A percentile compares a stretch with the other conserved stretches of the same genome.
Conservation (phyloP, 345 rosid species). For the Melaleuca quinquenervia region DNA sequence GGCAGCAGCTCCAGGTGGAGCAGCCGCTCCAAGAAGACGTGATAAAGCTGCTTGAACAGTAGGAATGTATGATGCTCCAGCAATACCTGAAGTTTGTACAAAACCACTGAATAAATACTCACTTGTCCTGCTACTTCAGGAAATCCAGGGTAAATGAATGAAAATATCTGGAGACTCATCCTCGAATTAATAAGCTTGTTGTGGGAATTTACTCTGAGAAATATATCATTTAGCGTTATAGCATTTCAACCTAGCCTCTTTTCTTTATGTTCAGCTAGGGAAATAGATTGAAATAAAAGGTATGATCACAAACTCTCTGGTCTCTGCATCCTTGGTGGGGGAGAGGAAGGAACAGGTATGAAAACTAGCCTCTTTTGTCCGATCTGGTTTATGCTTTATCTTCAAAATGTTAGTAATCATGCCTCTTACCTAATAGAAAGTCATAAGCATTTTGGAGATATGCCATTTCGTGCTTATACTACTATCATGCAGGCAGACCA, state of each 20-base stretch:
- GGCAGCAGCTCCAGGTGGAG: constrained; percentile 73
- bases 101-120: neutral
- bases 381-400: neutral
- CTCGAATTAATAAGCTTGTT: neutral
- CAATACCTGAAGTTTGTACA: constrained; percentile 37
- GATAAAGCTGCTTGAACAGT: constrained; percentile 84
- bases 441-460: neutral
- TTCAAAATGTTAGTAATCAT: neutral
- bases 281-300: neutral
- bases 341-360: neutral
- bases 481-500: neutral
- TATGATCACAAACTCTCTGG: neutral
- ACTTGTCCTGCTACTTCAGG: neutral
- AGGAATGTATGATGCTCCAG: constrained; percentile 81
- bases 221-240: neutral
- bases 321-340: neutral
- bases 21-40: constrained; percentile 92
- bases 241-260: neutral
- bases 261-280: neutral
- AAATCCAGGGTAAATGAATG: neutral
- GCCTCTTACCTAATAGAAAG: neutral
- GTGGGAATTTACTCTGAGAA: neutral
- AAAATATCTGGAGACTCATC: neutral
- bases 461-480: neutral
- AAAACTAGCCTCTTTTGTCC: neutral